Conservation (phyloP, 176 grass and related monocot genomes). For the Bonia amplexicaulis region DNA sequence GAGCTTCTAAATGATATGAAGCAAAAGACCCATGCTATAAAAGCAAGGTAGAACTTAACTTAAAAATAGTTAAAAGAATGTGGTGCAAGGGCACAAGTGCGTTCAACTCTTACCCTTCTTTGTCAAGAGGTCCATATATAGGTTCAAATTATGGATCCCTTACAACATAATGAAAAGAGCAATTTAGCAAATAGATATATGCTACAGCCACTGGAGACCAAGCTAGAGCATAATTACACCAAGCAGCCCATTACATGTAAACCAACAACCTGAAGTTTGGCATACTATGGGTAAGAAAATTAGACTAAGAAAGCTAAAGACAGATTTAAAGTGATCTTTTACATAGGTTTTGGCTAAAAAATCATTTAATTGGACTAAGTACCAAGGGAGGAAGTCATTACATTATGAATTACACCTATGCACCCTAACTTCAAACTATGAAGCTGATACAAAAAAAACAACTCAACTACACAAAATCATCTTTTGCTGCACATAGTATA, state of each 20-base stretch:
- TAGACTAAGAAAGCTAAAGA: background rate
- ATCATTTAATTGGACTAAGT: background rate
- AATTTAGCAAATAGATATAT: background rate
- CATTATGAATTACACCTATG: background rate
- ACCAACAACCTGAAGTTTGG: background rate
- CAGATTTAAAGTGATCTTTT: background rate
- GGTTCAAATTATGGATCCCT: conserved; percentile 85
- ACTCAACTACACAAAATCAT: background rate
- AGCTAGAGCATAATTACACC: background rate
- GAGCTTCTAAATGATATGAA: background rate
- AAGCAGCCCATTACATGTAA: background rate
- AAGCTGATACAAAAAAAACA: background rate
- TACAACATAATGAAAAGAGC: conserved; percentile 43
- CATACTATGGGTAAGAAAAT: background rate
- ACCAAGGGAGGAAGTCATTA: background rate
- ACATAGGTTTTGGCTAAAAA: background rate
- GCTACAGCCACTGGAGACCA: background rate
- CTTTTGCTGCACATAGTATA: background rate
- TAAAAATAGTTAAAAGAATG: background rate
- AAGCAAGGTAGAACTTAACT: background rate
- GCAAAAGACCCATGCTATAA: background rate
- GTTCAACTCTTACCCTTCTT: conserved; percentile 60
- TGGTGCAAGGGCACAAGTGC: background rate
- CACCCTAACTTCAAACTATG: background rate
- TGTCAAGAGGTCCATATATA: conserved; percentile 70